phyloP scores from a whole-genome alignment of 345 rosid genomes.

The Hirschfeldia incana region DNA sequence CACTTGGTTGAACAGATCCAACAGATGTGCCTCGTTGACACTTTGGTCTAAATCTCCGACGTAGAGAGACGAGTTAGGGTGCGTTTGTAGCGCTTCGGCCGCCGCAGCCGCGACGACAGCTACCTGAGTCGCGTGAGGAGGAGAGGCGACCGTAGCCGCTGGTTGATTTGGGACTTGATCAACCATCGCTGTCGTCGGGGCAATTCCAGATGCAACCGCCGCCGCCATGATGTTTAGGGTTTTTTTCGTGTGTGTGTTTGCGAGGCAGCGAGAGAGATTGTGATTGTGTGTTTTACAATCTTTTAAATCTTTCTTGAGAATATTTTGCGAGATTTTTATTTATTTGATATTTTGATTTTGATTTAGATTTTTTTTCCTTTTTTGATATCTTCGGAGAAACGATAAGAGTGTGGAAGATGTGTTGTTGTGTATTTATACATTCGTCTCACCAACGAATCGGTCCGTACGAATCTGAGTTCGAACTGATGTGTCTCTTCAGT shows the following conservation, averaged over 20 bases:
- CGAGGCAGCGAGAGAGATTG: background rate
- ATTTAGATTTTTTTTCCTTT: conserved; percentile 14
- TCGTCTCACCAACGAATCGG: conserved; percentile 16
- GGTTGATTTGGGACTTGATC: conserved; percentile 33
- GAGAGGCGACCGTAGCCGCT: background rate
- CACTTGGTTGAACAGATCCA: conserved; percentile 56
- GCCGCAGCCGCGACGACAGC: background rate
- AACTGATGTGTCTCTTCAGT: conserved; percentile 36
- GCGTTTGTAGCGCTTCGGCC: conserved; percentile 14
- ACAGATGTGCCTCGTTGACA: conserved; percentile 53
- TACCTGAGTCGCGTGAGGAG: conserved; percentile 8
- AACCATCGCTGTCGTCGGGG: conserved; percentile 27
- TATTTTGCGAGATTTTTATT: background rate
- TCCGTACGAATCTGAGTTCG: conserved; percentile 15
- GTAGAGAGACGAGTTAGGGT: conserved; percentile 52
- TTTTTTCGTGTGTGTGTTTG: background rate
- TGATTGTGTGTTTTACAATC: background rate
- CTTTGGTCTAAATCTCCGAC: conserved; percentile 66
- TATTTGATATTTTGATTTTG: conserved; percentile 25
- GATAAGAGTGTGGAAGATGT: conserved; percentile 5
- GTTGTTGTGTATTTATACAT: conserved; percentile 26
- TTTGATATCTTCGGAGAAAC: conserved; percentile 8
- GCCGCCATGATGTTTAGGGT: conserved; percentile 39
- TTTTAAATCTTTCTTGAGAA: background rate
- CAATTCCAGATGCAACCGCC: conserved; percentile 41